Evolutionary conservation across 75 land plant genomes (phyloP).

Genomic region (Cupressus sempervirens): DNA sequence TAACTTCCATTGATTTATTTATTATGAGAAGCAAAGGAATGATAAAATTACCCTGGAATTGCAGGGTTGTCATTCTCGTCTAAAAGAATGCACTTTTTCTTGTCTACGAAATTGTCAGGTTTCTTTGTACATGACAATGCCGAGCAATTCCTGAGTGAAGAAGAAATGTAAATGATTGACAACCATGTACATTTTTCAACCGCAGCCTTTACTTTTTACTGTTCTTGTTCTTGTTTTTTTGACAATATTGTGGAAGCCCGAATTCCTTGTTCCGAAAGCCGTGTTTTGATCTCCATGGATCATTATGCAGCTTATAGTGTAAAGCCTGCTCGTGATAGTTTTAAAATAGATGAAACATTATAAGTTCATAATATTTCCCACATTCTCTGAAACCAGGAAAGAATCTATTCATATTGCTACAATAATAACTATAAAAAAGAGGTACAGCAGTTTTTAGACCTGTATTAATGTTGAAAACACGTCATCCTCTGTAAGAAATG

Average conservation of each 20-base stretch:
- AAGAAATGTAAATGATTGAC: background rate
- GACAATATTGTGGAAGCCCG: background rate
- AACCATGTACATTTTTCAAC: background rate
- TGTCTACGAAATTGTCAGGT: background rate
- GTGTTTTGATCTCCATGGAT: conserved; percentile 53
- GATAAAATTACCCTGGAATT: background rate
- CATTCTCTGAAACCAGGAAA: too few species aligned
- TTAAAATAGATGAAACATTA: background rate
- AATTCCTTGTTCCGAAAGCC: background rate
- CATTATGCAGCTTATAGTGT: conserved; percentile 77
- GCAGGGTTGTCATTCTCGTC: background rate
- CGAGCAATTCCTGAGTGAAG: background rate
- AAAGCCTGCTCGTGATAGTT: conserved; percentile 36
- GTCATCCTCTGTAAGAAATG: conserved; percentile 70
- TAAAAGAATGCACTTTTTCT: background rate
- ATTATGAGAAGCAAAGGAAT: background rate
- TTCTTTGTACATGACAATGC: background rate
- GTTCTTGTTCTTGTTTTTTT: background rate
- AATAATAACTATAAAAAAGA: background rate
- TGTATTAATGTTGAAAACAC: conserved; percentile 83
- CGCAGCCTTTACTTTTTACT: background rate
- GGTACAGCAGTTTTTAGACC: conserved; percentile 30
- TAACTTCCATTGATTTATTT: background rate
- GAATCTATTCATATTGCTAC: conserved; percentile 1
- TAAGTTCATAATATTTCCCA: background rate